Evolutionary conservation across 1,284 basidiomycete species (phyloP), one percentile per base, ranked within the genome.

Genomic region (Naganishia albida): DNA sequence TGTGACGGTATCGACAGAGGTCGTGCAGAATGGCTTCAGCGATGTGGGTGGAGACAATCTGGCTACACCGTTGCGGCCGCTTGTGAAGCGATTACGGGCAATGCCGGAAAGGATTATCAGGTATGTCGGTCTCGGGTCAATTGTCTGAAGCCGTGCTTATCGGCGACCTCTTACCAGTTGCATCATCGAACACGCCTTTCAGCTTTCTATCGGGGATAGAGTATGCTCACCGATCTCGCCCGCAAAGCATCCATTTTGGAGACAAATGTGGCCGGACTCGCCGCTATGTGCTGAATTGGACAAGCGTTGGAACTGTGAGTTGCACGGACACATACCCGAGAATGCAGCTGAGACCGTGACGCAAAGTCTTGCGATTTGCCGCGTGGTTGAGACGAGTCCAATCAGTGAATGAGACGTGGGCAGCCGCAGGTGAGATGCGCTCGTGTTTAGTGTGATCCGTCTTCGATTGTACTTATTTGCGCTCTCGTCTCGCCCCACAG

Each of bases 21-120:
- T 44, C 23, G 25, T 18, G 42, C 39, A 28, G 18, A 44, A 28
- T n/a, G 39, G 26, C 2, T n/a, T 40, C 7, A 12, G 25, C 7
- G 54, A 25, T 26, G 30, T 15, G 46, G 46, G 23, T 23, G 20
- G 18, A 18, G 23, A 56, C 8, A 23, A 56, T 18, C 7, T 7
- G 39, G 40, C 54, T 12, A 23, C 23, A 13, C n/a, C 42, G n/a
- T 43, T 48, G 46, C 38, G 39, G 39, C 30, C 34, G 15, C 23
- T n/a, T 12, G 16, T 15, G 23, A 50, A 60, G 48, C 44, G 44
- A 23, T 50, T 7, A 18, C 23, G 39, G n/a, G 16, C 16, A 16
- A n/a, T 60, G 16, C 57, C 57, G 0, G 57, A 60, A 48, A 60
- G 50, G 46, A 46, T 60, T 16, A 50, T 60, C 57, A 60, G 57